Percentiles rank a stretch among this genome's conserved stretches.
Conservation (phyloP, 441 rosid species). For the Metrosideros polymorpha region DNA sequence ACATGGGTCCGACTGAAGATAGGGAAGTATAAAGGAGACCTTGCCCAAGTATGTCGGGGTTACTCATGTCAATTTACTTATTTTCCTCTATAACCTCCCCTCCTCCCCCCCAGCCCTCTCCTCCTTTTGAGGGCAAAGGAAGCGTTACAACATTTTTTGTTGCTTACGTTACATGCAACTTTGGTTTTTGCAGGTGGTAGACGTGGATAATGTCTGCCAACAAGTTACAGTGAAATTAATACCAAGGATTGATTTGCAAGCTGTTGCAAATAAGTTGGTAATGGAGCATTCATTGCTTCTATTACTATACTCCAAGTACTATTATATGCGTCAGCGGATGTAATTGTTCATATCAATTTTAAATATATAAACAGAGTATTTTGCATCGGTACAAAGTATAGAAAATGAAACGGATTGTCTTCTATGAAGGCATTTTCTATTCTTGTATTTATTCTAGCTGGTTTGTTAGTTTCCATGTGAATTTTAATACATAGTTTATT, state of each 20-base stretch:
- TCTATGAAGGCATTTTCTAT: not conserved
- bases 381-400: not conserved
- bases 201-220: conserved; percentile 92
- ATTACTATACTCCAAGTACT: not conserved
- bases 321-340: not conserved
- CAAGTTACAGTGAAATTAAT: conserved; percentile 85
- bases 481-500: not conserved
- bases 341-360: not conserved
- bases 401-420: not conserved
- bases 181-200: conserved; percentile 56
- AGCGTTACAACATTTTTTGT: not conserved
- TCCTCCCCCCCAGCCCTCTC: not conserved
- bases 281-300: not conserved
- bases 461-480: not conserved
- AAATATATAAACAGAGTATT: not conserved
- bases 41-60: conserved; percentile 59
- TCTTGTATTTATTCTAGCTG: not conserved
- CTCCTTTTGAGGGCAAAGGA: not conserved
- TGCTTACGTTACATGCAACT: not conserved
- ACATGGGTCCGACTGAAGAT: conserved; percentile 99
- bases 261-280: conserved; percentile 93
- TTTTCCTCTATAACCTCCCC: not conserved
- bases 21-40: conserved; percentile 92
- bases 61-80: not conserved
- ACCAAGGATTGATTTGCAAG: conserved; percentile 94